Evolutionary conservation across 768 basidiomycete genomes (phyloP), one percentile per base, ranked within the genome.

Genomic region (Chalciporus sphaerocephalus): DNA sequence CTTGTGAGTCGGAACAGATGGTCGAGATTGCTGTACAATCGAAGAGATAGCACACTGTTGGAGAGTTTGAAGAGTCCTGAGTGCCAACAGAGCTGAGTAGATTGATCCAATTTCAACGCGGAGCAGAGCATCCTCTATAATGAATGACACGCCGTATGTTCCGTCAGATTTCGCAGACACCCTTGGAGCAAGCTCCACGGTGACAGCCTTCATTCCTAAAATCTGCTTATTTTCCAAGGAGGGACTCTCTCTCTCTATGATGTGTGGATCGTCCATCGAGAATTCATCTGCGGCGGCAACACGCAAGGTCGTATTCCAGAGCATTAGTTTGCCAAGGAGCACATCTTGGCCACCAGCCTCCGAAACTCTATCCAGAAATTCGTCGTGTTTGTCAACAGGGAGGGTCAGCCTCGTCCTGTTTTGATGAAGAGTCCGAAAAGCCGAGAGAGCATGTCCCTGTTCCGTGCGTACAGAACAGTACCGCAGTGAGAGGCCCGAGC

Each of bases 71-170:
- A 85, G 23, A 2, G 79, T 80, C 37, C 76, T 74, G 7, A 73
- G 40, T 9, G 83, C 87, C 38, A 91, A 74, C 34, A 92, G 69
- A 13, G 72, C 55, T 54, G 80, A 83, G 59, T 93, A 93, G 23
- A 84, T 68, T 59, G 86, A 81, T 13, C 79, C 76, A 44, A 89
- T 64, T 54, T 80, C 76, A 48, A 90, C 71, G 35, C 69, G 69
- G 6, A 71, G 69, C 27, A 73, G 70, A 23, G 83, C 61, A 40
- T 74, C 72, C 13, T 83, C 79, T 16, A 87, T 65, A n/a, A 67
- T 56, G 12, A 81, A 59, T 1, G 71, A 66, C 17, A 79, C 54
- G 4, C 76, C 69, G 42, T 74, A 78, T 10, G 59, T 47, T 38
- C 37, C 43, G 28, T 47, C 40, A 10, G 50, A 48, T 40, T 49